Percentiles rank a stretch among this genome's conserved stretches.
Evolutionary conservation across 176 grass and related monocot genomes (phyloP).

Genomic region (Stipa capillata): DNA sequence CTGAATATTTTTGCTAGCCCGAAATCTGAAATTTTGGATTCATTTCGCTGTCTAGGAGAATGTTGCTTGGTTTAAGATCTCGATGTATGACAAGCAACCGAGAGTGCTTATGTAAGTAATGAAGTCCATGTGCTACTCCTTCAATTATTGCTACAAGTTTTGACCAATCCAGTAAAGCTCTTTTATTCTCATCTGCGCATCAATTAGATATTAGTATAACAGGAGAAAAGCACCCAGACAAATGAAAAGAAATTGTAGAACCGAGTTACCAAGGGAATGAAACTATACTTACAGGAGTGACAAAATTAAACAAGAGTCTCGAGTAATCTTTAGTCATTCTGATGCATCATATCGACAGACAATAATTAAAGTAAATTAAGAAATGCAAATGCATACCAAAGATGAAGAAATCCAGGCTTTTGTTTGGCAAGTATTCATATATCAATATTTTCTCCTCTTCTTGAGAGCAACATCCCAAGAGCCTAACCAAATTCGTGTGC

Average conservation of each 20-base stretch:
- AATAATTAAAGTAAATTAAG: background rate
- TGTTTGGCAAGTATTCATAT: slow-evolving; percentile 64
- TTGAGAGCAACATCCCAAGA: slow-evolving; percentile 22
- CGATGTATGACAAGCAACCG: slow-evolving; percentile 27
- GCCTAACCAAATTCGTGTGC: background rate
- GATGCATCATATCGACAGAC: background rate
- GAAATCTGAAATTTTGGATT: slow-evolving; percentile 32
- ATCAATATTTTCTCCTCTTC: slow-evolving; percentile 52
- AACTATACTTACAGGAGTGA: background rate
- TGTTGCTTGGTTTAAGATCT: slow-evolving; percentile 47
- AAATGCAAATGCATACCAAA: slow-evolving; percentile 34
- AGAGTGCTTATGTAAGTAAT: slow-evolving; percentile 37
- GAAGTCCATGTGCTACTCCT: slow-evolving; percentile 26
- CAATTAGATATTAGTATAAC: background rate
- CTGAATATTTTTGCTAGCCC: slow-evolving; percentile 39
- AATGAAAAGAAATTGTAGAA: background rate
- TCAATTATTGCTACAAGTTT: background rate
- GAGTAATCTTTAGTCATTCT: background rate
- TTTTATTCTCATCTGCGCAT: slow-evolving; percentile 3
- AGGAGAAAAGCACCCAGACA: background rate
- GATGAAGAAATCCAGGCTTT: slow-evolving; percentile 58
- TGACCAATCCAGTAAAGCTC: background rate
- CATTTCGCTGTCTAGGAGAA: slow-evolving; percentile 21
- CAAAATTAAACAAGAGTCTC: background rate
- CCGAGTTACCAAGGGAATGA: background rate